phyloP scores from a whole-genome alignment of 768 basidiomycete genomes.

The Pisolithus microcarpus region DNA sequence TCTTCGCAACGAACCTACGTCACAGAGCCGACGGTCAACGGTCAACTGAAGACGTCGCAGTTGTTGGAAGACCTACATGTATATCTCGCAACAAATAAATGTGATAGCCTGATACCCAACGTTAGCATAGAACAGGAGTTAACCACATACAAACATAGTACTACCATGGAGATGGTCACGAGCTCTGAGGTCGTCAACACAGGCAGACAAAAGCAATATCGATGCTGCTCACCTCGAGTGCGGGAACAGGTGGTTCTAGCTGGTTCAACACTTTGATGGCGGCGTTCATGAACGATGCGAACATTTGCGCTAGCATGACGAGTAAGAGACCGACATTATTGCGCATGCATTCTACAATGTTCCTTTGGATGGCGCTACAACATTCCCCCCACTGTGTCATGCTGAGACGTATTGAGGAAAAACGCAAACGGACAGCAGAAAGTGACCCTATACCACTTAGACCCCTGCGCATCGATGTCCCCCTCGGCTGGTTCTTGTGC shows the following conservation, averaged over 20 bases:
- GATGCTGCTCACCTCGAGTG: constrained; percentile 40
- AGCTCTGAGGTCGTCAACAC: constrained; percentile 27
- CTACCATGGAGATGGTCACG: constrained; percentile 53
- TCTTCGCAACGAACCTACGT: constrained; percentile 30
- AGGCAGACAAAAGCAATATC: not conserved
- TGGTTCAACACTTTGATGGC: constrained; percentile 56
- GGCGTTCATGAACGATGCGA: constrained; percentile 55
- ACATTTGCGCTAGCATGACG: constrained; percentile 49
- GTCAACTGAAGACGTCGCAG: not conserved
- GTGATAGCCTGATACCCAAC: constrained; percentile 38
- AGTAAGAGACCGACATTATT: constrained; percentile 55
- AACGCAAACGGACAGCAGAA: not conserved
- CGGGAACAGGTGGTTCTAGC: constrained; percentile 51
- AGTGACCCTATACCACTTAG: not conserved
- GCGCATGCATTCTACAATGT: constrained; percentile 7
- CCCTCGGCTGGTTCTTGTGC: not conserved
- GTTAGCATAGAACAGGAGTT: not conserved
- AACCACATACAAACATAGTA: constrained; percentile 4
- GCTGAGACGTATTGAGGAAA: not conserved
- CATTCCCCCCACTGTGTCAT: not conserved
- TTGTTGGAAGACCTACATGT: constrained; percentile 33
- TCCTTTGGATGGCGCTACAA: not conserved
- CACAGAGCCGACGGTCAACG: constrained; percentile 1
- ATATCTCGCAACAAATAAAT: constrained; percentile 42
- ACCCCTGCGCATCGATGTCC: not conserved